Evolutionary conservation across 441 rosid genomes (phyloP).

Genomic region (Pelargonium cotyledonis): DNA sequence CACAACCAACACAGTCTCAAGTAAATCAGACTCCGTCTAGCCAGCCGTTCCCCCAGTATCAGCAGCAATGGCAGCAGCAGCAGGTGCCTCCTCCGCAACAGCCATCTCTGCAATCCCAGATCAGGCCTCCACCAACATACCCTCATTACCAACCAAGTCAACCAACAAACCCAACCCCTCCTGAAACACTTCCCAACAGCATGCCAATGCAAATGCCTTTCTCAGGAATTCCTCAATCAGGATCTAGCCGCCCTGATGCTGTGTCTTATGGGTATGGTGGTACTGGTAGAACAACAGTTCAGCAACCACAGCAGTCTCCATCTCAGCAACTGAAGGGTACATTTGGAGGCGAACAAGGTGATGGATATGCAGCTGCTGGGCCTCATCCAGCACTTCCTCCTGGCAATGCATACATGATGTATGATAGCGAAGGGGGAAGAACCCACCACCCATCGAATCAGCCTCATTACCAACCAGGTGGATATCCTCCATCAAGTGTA

Average conservation of each 20-base stretch:
- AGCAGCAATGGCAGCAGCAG: slow-evolving; percentile 60
- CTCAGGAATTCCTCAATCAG: slow-evolving; percentile 60
- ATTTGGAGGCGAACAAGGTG: slow-evolving; percentile 46
- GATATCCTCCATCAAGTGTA: slow-evolving; percentile 38
- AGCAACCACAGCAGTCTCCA: slow-evolving; percentile 43
- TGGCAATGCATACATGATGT: slow-evolving; percentile 55
- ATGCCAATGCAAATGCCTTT: slow-evolving; percentile 63
- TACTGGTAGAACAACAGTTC: slow-evolving; percentile 38
- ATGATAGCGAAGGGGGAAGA: slow-evolving; percentile 45
- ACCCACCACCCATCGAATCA: slow-evolving; percentile 49
- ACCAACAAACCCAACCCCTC: slow-evolving; percentile 36
- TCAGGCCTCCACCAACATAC: slow-evolving; percentile 48
- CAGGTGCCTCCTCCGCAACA: slow-evolving; percentile 43
- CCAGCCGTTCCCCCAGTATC: slow-evolving; percentile 54
- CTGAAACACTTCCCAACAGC: slow-evolving; percentile 46
- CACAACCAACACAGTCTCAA: slow-evolving; percentile 42
- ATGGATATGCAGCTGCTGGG: slow-evolving; percentile 54
- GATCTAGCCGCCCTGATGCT: slow-evolving; percentile 48
- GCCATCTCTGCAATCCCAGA: slow-evolving; percentile 43
- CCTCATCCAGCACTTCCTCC: slow-evolving; percentile 52
- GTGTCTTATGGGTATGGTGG: slow-evolving; percentile 55
- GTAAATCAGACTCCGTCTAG: slow-evolving; percentile 34
- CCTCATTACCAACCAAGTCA: slow-evolving; percentile 54
- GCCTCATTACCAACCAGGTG: slow-evolving; percentile 61
- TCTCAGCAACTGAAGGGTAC: slow-evolving; percentile 62